Evolutionary conservation across 2,329 filamentous ascomycete genomes (phyloP).

Genomic region (Colletotrichum higginsianum): DNA sequence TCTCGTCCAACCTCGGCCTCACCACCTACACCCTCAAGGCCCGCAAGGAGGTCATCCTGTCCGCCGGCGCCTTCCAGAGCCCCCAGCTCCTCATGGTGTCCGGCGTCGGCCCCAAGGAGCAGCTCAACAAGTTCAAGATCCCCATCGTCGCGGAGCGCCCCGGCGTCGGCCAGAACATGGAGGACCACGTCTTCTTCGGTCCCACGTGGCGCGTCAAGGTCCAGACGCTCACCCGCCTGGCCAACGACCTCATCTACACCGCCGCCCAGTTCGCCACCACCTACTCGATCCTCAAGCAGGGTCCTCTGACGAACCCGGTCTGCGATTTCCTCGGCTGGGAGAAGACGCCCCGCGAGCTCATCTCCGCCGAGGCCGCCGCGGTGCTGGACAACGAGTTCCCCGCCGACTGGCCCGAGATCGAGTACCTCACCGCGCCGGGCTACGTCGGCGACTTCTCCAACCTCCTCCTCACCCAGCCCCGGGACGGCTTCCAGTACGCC

Average conservation of each 20-base stretch:
- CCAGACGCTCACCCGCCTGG: constrained; percentile 40
- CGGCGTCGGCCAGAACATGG: constrained; percentile 86
- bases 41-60: constrained; percentile 80
- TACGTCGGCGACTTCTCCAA: constrained; percentile 43
- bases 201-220: constrained; percentile 43
- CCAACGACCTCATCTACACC: constrained; percentile 32
- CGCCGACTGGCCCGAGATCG: constrained; percentile 36
- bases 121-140: constrained; percentile 56
- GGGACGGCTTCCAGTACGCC: constrained; percentile 44
- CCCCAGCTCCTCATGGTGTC: constrained; percentile 76
- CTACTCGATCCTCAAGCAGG: constrained; percentile 31
- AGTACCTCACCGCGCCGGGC: constrained; percentile 39
- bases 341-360: constrained; percentile 40
- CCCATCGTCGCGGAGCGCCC: constrained; percentile 67
- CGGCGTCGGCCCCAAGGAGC: constrained; percentile 61
- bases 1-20: constrained; percentile 44
- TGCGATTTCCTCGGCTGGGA: constrained; percentile 46
- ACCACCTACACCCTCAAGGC: constrained; percentile 37
- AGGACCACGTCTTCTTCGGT: constrained; percentile 78
- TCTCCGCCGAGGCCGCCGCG: constrained; percentile 19
- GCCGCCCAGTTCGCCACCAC: constrained; percentile 14
- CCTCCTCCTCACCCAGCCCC: constrained; percentile 29
- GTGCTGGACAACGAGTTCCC: constrained; percentile 24
- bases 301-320: constrained; percentile 44
- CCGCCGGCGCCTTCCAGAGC: constrained; percentile 85